Conservation (phyloP, 495 filamentous ascomycete species). For the Aeminium ludgeri region DNA sequence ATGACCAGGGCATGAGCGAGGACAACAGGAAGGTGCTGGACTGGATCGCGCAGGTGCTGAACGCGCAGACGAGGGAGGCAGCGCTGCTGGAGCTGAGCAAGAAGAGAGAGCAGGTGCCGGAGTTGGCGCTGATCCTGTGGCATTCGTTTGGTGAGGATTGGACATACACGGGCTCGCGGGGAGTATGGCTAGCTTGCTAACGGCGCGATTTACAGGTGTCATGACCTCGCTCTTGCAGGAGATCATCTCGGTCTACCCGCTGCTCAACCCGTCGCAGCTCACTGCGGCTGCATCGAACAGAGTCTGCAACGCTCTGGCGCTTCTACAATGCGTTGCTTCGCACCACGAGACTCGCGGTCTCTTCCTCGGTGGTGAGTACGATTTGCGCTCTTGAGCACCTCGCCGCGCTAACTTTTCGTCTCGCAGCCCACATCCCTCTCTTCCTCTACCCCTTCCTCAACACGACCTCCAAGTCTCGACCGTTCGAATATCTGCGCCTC, state of each 20-base stretch:
- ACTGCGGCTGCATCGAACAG: constrained; percentile 93
- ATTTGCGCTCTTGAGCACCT: background rate
- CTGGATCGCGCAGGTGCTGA: constrained; percentile 86
- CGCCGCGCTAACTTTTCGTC: background rate
- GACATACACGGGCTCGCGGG: too few species aligned
- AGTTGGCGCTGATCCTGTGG: constrained; percentile 92
- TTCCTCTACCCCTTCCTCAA: constrained; percentile 98
- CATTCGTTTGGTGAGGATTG: constrained; percentile 89
- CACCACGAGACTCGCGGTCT: constrained; percentile 90
- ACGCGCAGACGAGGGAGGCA: constrained; percentile 69
- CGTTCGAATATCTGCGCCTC: constrained; percentile 93
- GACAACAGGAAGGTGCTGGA: constrained; percentile 83
- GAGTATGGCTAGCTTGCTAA: too few species aligned
- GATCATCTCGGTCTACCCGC: constrained; percentile 95
- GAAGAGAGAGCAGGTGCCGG: constrained; percentile 94
- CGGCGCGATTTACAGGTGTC: constrained; percentile 49
- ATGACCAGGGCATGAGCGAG: constrained; percentile 53
- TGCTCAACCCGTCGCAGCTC: constrained; percentile 89
- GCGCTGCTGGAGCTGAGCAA: constrained; percentile 95
- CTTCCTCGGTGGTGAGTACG: constrained; percentile 66
- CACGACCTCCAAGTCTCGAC: constrained; percentile 93
- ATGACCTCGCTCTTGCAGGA: constrained; percentile 97
- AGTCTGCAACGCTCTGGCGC: constrained; percentile 92
- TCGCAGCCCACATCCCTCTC: constrained; percentile 84
- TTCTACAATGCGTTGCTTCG: constrained; percentile 93